Evolutionary conservation across 352 stramenopile genomes (phyloP).

Genomic region (Thalassiosira delicatula): DNA sequence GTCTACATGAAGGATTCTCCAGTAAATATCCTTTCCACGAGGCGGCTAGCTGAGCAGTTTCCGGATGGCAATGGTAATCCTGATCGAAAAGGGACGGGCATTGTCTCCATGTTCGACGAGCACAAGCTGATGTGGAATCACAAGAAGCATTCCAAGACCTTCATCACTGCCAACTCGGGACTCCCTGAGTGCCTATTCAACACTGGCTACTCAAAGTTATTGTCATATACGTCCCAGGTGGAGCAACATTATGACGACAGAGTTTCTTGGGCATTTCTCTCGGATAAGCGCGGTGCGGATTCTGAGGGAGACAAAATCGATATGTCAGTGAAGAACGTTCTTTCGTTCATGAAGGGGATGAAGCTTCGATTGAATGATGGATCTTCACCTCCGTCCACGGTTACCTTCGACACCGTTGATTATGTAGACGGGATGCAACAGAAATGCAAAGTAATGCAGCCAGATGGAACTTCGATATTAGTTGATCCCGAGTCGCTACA

Average conservation of each 20-base stretch:
- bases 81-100: slow-evolving; percentile 10
- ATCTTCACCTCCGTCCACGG: not conserved
- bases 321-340: not conserved
- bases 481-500: not conserved
- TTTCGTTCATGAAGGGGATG: not conserved
- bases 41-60: slow-evolving; percentile 9
- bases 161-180: slow-evolving; percentile 5
- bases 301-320: not conserved
- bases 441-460: not conserved
- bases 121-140: slow-evolving; percentile 17
- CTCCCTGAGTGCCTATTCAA: slow-evolving; percentile 23
- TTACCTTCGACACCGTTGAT: not conserved
- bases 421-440: slow-evolving; percentile 8
- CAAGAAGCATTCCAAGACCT: not conserved
- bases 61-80: too few species aligned
- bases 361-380: not conserved
- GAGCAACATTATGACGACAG: not conserved
- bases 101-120: not conserved
- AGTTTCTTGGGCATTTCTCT: not conserved
- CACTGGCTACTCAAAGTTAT: not conserved
- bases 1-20: slow-evolving; percentile 28
- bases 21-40: slow-evolving; percentile 34
- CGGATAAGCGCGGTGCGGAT: not conserved
- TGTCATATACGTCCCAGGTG: not conserved
- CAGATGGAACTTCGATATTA: not conserved